phyloP scores from a whole-genome alignment of 2,329 filamentous ascomycete genomes.

The Botrytis aclada region DNA sequence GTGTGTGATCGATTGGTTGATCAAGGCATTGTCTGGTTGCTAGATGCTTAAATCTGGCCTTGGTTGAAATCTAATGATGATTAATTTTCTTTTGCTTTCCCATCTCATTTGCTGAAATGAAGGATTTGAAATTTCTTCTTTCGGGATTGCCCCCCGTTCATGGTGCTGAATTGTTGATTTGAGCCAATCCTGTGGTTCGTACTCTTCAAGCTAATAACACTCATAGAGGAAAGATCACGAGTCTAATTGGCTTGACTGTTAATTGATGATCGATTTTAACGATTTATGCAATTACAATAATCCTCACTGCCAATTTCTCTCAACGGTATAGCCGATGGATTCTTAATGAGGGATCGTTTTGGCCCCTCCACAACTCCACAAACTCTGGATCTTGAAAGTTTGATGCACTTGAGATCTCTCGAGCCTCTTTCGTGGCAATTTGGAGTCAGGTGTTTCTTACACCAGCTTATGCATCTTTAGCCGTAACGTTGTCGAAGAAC shows the following conservation, averaged over 20 bases:
- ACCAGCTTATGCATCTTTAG: not conserved
- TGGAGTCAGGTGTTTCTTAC: not conserved
- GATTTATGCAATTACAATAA: not conserved
- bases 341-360: not conserved
- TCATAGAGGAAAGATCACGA: not conserved
- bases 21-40: not conserved
- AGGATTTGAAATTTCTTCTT: not conserved
- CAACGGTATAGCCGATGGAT: not conserved
- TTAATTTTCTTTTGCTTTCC: not conserved
- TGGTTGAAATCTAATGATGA: not conserved
- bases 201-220: not conserved
- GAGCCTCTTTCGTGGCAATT: conserved; percentile 4
- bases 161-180: not conserved
- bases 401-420: not conserved
- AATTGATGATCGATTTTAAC: not conserved
- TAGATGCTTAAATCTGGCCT: not conserved
- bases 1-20: not conserved
- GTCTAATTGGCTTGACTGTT: not conserved
- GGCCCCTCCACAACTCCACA: not conserved
- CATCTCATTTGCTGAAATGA: not conserved
- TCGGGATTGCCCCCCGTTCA: not conserved
- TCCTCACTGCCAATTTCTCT: not conserved
- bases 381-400: not conserved
- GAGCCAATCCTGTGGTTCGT: not conserved
- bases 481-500: not conserved